Base-by-base conservation (phyloP, 495 filamentous ascomycete genomes). In the Annulohypoxylon bovei region DNA sequence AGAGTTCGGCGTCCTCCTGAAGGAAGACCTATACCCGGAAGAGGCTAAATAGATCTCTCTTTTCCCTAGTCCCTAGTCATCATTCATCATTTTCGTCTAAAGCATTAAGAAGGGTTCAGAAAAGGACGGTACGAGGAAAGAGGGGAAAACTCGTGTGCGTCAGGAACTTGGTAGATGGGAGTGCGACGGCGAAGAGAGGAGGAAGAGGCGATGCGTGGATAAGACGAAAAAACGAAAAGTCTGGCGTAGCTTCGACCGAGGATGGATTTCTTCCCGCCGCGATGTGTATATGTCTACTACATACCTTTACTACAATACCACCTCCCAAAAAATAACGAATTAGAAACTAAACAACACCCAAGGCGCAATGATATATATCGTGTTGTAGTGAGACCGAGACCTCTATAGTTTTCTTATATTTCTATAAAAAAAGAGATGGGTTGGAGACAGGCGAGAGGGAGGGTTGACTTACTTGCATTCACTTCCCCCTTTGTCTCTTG, bases 11-110 rank as follows among this genome's bases (percentile, higher is more conserved):
- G 89, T 99, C 72, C 83, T 86, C 67, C 87, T 98, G 70, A 95
- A 95, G 81, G 95, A 99, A 86, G 91, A 94, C 78, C 87, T 99
- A 75, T 99, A 95, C 83, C 96, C 95, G 62, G 88, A 94, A 78
- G 83, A 78, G 74, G 52, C 84, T 80, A 81, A 86, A 77, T 89
- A 85, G 78, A 82, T 14, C 20, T 18, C 1, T 14, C 22, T 3
- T n/a, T 50, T n/a, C 3, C 8, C 12, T 12, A 14, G 12, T 20
- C 20, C 16, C 20, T 47, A 18, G 8, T 50, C 23, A 23, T 50
- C 20, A n/a, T 50, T 8, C 23, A 8, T 50, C 22, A 22, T 22
- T 18, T 35, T 35, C 33, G 33, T 35, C 8, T 18, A 42, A 18
- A 42, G 39, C 39, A 42, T 42, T 42, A 42, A 4, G 16, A 42